These are phyloP conservation scores for Iris pallida DNA, from an alignment of 116 monocot species.

Conservation along the genomic window DNA sequence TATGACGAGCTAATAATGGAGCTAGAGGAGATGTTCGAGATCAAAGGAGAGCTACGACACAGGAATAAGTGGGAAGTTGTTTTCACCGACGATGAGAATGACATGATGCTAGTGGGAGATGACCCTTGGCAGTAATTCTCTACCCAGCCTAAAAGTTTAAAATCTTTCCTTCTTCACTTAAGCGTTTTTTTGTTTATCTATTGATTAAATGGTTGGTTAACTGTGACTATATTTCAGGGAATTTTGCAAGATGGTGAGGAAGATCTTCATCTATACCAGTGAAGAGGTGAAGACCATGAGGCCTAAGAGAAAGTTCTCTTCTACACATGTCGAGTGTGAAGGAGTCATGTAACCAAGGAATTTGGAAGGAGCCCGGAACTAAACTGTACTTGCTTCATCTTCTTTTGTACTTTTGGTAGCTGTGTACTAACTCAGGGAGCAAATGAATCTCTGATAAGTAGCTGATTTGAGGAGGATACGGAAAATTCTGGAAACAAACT, in stretches of 20 bases:
- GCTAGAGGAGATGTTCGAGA: constrained; percentile 78
- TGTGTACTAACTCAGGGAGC: no score
- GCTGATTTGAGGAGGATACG: no score
- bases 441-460: no score
- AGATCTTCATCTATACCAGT: constrained; percentile 38
- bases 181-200: no score
- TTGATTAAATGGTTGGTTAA: no score
- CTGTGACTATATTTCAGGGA: constrained; percentile 15
- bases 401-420: no score
- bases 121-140: constrained; percentile 73
- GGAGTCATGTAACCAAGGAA: no score
- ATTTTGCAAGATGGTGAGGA: constrained; percentile 42
- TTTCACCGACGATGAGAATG: constrained; percentile 82
- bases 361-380: no score
- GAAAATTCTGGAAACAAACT: no score
- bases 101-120: constrained; percentile 81
- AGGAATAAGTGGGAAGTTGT: constrained; percentile 76
- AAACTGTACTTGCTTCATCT: no score
- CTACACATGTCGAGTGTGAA: no score
- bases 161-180: neutral
- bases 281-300: constrained; percentile 33
- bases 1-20: constrained; percentile 60
- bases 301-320: constrained; percentile 7
- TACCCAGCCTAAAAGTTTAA: no score
- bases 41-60: constrained; percentile 62